Percentiles rank a stretch among this genome's conserved stretches.
Conservation (phyloP, 1,139 yeast genomes). For the Sugiyamaella sp. region DNA sequence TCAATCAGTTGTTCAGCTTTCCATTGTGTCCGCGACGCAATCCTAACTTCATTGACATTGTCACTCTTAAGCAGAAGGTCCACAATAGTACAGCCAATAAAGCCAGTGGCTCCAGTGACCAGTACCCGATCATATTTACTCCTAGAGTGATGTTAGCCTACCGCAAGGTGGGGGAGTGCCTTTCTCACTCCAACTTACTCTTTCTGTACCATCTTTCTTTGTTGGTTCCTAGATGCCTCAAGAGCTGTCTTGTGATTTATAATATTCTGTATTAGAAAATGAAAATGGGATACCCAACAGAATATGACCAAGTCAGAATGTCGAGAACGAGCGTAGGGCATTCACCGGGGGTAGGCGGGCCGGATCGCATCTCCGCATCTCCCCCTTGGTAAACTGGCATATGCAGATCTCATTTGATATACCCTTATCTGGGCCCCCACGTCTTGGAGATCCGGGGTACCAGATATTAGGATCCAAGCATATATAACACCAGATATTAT, state of each 20-base stretch:
- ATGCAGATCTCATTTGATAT: not conserved
- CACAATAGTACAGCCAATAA: slow-evolving; percentile 51
- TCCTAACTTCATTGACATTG: slow-evolving; percentile 13
- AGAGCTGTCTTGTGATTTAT: slow-evolving; percentile 1
- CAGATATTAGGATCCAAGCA: not conserved
- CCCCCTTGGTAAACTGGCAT: slow-evolving; percentile 5
- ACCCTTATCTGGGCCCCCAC: slow-evolving; percentile 7
- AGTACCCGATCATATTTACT: slow-evolving; percentile 37
- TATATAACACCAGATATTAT: not conserved
- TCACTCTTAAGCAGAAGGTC: slow-evolving; percentile 31
- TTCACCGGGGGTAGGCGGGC: slow-evolving; percentile 14
- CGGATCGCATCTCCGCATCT: slow-evolving; percentile 5
- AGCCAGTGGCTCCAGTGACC: slow-evolving; percentile 57
- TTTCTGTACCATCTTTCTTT: slow-evolving; percentile 1
- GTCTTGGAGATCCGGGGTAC: not conserved
- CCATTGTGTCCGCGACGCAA: slow-evolving; percentile 17
- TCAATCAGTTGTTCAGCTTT: slow-evolving; percentile 12
- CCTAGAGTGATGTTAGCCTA: not conserved
- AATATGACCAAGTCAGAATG: not conserved
- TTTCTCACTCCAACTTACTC: no score
- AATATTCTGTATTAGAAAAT: not conserved
- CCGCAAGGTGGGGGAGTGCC: no score
- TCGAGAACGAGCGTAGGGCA: not conserved
- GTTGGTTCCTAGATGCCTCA: not conserved
- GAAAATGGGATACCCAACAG: not conserved